These are phyloP conservation scores for Fraxinus paxiana DNA, from an alignment of 305 asterid species.

Conservation along the genomic window DNA sequence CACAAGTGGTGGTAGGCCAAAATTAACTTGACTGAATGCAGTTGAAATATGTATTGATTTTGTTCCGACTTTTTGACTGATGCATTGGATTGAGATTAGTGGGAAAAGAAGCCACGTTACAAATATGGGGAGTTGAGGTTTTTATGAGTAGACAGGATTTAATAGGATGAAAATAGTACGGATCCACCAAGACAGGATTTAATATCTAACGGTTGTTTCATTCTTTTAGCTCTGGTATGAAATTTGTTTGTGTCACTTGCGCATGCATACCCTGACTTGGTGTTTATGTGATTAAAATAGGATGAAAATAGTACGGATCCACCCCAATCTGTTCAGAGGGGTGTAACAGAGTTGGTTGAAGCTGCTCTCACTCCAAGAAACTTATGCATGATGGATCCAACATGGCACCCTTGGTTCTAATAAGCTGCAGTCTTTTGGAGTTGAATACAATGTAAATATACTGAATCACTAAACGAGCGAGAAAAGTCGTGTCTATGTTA, in stretches of 20 bases:
- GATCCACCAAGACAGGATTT: neutral
- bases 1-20: neutral
- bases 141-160: neutral
- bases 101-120: neutral
- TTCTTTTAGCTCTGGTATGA: neutral
- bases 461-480: neutral
- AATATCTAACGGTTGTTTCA: neutral
- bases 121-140: neutral
- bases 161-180: no score
- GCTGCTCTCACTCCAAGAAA: conserved; percentile 90
- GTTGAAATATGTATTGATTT: neutral
- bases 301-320: conserved; percentile 88
- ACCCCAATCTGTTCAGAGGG: conserved; percentile 92
- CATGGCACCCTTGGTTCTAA: conserved; percentile 99
- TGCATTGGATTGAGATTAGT: neutral
- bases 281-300: conserved; percentile 29
- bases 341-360: conserved; percentile 86
- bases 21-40: neutral
- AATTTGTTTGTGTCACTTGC: neutral
- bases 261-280: neutral
- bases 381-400: conserved; percentile 99
- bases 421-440: neutral
- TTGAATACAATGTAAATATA: neutral
- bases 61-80: neutral
- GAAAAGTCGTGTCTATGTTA: no score